Evolutionary conservation across 345 rosid species (phyloP).

Genomic region (Physaria fendleri): DNA sequence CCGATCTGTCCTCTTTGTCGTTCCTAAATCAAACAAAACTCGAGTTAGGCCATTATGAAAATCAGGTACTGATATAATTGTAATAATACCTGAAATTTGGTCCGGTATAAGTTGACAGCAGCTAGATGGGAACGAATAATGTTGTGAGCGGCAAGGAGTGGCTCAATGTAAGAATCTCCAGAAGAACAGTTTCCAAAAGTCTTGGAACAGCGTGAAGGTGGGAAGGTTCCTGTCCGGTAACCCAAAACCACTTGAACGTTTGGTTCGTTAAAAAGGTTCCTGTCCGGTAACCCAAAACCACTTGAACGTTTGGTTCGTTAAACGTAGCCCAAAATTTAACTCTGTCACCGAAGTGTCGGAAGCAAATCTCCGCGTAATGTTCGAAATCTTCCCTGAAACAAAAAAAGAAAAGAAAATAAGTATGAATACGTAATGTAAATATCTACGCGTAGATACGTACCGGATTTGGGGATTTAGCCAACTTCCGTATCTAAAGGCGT

Average conservation of each 20-base stretch:
- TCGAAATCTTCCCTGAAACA: constrained; percentile 67
- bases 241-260: constrained; percentile 42
- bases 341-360: constrained; percentile 46
- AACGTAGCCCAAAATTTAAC: constrained; percentile 59
- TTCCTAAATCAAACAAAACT: constrained; percentile 23
- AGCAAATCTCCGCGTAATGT: constrained; percentile 50
- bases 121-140: constrained; percentile 57
- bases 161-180: constrained; percentile 50
- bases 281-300: constrained; percentile 36
- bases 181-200: constrained; percentile 45
- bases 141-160: constrained; percentile 56
- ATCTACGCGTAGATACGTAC: constrained; percentile 25
- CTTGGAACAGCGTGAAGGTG: constrained; percentile 57
- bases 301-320: constrained; percentile 60
- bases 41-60: background rate
- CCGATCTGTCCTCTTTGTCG: constrained; percentile 56
- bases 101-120: constrained; percentile 42
- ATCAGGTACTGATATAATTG: background rate
- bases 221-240: constrained; percentile 47
- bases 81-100: constrained; percentile 42
- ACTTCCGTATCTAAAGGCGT: constrained; percentile 51
- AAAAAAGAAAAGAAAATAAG: too few species aligned
- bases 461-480: constrained; percentile 58
- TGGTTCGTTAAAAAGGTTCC: constrained; percentile 68
- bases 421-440: too few species aligned